Conservation (phyloP, 371 early-diverging fungal species). For the Entomophthora muscae region DNA sequence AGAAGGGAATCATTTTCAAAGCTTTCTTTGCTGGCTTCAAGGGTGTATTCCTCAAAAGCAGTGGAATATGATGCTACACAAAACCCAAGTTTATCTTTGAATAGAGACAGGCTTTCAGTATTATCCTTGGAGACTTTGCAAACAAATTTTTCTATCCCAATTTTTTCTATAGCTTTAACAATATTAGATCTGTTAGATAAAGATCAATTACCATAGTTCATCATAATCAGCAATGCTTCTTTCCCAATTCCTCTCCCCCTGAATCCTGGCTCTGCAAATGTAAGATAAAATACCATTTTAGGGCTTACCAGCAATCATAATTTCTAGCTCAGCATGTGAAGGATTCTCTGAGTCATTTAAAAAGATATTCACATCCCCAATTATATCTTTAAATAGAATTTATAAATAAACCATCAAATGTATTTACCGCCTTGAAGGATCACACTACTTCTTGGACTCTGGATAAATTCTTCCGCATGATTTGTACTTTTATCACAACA, state of each 20-base stretch:
- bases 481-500: background rate
- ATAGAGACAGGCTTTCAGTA: slow-evolving; percentile 44
- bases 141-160: slow-evolving; percentile 4
- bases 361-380: slow-evolving; percentile 88
- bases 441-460: background rate
- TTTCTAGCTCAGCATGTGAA: slow-evolving; percentile 72
- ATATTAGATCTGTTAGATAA: too few species aligned
- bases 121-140: slow-evolving; percentile 67
- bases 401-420: background rate
- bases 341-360: slow-evolving; percentile 58
- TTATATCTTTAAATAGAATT: slow-evolving; percentile 36
- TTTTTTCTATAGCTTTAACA: background rate
- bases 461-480: too few species aligned
- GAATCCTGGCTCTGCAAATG: slow-evolving; percentile 21
- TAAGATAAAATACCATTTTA: background rate
- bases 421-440: background rate
- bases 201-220: slow-evolving; percentile 48
- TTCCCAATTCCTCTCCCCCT: slow-evolving; percentile 49
- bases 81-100: slow-evolving; percentile 36
- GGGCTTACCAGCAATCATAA: slow-evolving; percentile 88
- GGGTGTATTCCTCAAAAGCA: background rate
- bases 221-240: slow-evolving; percentile 59
- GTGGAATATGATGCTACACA: background rate
- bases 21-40: background rate
- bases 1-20: background rate